These are phyloP conservation scores for Backusella tuberculispora DNA, from an alignment of 192 early-diverging fungal species.

Conservation along the genomic window DNA sequence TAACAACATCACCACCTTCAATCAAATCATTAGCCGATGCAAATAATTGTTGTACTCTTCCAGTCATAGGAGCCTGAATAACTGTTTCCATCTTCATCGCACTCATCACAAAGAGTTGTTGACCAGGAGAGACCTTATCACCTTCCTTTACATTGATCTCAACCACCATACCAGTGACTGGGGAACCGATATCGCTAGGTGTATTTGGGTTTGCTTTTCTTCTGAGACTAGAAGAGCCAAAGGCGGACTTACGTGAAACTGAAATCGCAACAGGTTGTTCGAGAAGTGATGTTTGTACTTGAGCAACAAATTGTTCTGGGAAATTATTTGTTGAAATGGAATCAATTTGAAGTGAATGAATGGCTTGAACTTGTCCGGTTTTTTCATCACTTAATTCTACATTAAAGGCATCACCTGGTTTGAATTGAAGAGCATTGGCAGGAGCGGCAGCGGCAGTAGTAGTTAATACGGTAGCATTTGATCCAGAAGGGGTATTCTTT, in stretches of 20 bases:
- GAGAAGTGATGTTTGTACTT: slow-evolving; percentile 10
- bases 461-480: no score
- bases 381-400: slow-evolving; percentile 11
- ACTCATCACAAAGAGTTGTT: slow-evolving; percentile 38
- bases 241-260: slow-evolving; percentile 24
- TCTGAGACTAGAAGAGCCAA: slow-evolving; percentile 22
- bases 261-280: slow-evolving; percentile 16
- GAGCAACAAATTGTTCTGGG: slow-evolving; percentile 30
- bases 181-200: slow-evolving; percentile 28
- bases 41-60: slow-evolving; percentile 21
- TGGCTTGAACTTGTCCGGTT: neutral
- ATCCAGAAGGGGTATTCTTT: neutral
- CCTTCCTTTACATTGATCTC: slow-evolving; percentile 36
- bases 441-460: neutral
- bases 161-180: slow-evolving; percentile 38
- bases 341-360: slow-evolving; percentile 29
- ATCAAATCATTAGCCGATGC: slow-evolving; percentile 40
- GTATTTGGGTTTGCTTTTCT: slow-evolving; percentile 24
- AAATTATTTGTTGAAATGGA: slow-evolving; percentile 35
- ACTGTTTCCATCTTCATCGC: slow-evolving; percentile 48
- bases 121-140: slow-evolving; percentile 29
- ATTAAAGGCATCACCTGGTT: slow-evolving; percentile 39
- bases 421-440: slow-evolving; percentile 31
- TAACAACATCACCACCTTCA: slow-evolving; percentile 38
- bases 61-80: slow-evolving; percentile 26